phyloP scores from a whole-genome alignment of 2,329 filamentous ascomycete genomes.

The Beauveria australis region DNA sequence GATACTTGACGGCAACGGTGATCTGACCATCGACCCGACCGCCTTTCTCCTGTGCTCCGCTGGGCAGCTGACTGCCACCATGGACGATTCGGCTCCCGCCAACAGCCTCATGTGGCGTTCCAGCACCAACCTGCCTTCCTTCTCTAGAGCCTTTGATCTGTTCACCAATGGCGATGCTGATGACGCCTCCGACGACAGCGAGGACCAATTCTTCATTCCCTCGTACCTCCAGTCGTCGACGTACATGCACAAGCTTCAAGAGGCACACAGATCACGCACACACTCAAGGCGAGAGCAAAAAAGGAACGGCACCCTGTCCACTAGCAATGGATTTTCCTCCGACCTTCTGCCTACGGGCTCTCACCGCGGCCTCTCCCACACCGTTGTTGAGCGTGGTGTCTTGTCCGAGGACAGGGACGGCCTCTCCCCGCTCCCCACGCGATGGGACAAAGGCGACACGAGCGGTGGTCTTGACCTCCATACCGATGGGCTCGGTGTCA shows the following conservation, averaged over 20 bases:
- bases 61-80: conserved; percentile 13
- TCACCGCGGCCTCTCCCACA: conserved; percentile 73
- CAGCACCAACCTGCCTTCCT: conserved; percentile 30
- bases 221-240: conserved; percentile 73
- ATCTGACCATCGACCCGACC: conserved; percentile 23
- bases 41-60: conserved; percentile 16
- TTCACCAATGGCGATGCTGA: conserved; percentile 30
- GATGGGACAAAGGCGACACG: conserved; percentile 77
- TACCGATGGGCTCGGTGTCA: conserved; percentile 65
- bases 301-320: conserved; percentile 23
- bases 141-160: conserved; percentile 46
- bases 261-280: conserved; percentile 56
- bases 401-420: conserved; percentile 48
- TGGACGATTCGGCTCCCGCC: conserved; percentile 16
- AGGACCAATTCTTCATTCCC: conserved; percentile 63
- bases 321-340: conserved; percentile 43
- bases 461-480: conserved; percentile 64
- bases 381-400: conserved; percentile 71
- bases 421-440: conserved; percentile 64
- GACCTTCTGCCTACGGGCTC: conserved; percentile 33
- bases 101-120: conserved; percentile 17
- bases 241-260: conserved; percentile 69
- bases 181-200: conserved; percentile 18
- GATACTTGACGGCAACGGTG: conserved; percentile 42
- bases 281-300: conserved; percentile 40